phyloP scores from a whole-genome alignment of 2,329 filamentous ascomycete genomes.

The Ceratocystis cubensis region DNA sequence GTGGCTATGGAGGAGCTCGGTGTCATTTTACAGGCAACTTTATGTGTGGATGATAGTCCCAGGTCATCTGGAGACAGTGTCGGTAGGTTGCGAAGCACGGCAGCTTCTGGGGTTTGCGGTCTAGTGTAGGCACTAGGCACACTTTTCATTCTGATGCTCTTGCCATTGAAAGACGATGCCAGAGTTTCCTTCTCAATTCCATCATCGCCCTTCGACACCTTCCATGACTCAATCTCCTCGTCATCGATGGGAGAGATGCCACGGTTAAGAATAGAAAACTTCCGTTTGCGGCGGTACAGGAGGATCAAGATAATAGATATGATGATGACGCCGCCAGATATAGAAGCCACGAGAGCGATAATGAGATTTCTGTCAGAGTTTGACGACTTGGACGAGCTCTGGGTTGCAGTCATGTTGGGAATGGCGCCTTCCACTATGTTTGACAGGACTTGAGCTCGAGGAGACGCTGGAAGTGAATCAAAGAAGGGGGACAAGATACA shows the following conservation, averaged over 20 bases:
- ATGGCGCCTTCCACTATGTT: neutral
- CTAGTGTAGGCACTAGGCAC: neutral
- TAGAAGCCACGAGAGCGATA: conserved; percentile 41
- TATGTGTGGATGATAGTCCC: neutral
- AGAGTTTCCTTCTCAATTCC: conserved; percentile 25
- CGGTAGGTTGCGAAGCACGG: neutral
- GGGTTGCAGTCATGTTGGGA: neutral
- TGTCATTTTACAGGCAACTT: conserved; percentile 17
- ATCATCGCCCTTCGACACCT: conserved; percentile 29
- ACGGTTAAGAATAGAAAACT: conserved; percentile 36
- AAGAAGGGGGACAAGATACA: neutral
- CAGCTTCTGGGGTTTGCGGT: neutral
- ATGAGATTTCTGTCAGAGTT: conserved; percentile 33
- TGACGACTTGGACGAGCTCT: neutral
- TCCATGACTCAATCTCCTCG: conserved; percentile 55
- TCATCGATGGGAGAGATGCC: conserved; percentile 51
- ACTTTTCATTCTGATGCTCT: neutral
- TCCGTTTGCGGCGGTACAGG: conserved; percentile 31
- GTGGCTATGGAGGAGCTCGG: conserved; percentile 19
- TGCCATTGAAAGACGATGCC: neutral
- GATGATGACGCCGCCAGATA: conserved; percentile 32
- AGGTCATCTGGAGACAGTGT: neutral
- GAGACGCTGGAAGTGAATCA: neutral
- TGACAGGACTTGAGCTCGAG: neutral
- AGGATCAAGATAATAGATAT: conserved; percentile 28